Conservation (phyloP, 2,329 filamentous ascomycete species). For the Pezicula carpinea region DNA sequence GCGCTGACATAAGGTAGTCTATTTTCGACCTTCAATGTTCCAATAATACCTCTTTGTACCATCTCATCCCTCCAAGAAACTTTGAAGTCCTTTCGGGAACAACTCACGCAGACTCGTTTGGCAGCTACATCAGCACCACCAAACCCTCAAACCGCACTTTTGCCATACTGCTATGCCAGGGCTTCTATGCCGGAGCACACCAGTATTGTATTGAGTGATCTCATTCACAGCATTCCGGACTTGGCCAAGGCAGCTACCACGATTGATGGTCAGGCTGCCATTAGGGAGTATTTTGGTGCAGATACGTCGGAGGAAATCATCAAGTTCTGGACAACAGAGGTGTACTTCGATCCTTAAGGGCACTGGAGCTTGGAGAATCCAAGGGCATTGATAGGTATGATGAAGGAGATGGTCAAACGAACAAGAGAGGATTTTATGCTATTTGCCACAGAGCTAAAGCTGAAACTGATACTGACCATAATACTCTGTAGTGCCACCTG, state of each 20-base stretch:
- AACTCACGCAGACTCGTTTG: constrained; percentile 12
- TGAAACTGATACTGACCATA: no score
- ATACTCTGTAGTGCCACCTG: no score
- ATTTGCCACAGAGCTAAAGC: no score
- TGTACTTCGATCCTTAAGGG: constrained; percentile 5
- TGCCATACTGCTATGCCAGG: constrained; percentile 24
- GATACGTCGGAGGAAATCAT: constrained; percentile 20
- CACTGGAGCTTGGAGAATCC: constrained; percentile 9
- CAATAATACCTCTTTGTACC: constrained; percentile 23
- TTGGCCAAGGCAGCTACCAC: constrained; percentile 22
- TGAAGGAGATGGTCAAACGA: background rate
- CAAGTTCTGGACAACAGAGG: constrained; percentile 27
- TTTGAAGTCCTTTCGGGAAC: constrained; percentile 22
- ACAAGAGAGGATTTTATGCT: background rate
- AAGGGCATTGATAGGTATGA: background rate
- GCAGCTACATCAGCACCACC: background rate
- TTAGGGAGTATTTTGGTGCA: constrained; percentile 19
- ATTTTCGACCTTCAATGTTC: constrained; percentile 22
- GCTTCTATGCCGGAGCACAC: constrained; percentile 25
- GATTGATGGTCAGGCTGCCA: constrained; percentile 13
- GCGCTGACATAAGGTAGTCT: constrained; percentile 17
- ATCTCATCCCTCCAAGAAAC: constrained; percentile 17
- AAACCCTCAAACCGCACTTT: constrained; percentile 16
- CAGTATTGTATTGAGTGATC: constrained; percentile 27
- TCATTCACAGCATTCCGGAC: constrained; percentile 21